Evolutionary conservation across 2,329 filamentous ascomycete species (phyloP), one percentile per base, ranked within the genome.

Genomic region (Diaporthe longicolla): DNA sequence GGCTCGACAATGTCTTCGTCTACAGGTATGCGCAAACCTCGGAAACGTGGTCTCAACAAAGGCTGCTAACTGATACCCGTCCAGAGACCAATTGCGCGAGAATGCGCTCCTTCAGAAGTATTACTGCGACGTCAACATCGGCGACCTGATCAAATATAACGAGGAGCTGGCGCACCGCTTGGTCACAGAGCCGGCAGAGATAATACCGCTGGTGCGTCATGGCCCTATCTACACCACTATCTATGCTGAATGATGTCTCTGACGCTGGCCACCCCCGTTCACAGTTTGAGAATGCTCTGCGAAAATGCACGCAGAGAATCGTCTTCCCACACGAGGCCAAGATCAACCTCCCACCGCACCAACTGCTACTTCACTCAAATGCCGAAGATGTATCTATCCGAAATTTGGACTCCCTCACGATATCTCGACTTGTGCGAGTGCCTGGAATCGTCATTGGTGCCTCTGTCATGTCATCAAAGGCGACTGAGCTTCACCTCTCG

Each of bases 391-490:
- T 95, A 40, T 97, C 96, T 0, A 98, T 99, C 79, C 93, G 97
- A 77, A 95, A 98, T 78, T 90, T 99, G 52, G 97, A 97, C 79
- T 97, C 97, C 11, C 93, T 94, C 76, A 96, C 95, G 76, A 97
- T 99, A 78, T 95, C 96, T 7, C 93, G 95, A 78, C 92, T 99
- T n/a, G 96, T 99, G 52, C 92, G 96, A 73, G 97, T 99, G 73
- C 97, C 97, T 0, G 97, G 97, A 68, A 99, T 99, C 77, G 95
- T 99, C 74, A 99, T 99, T 77, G 96, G 97, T 61, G 97, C 97
- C 61, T 98, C 96, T 0, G 97, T 97, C 24, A 93, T 98, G 83
- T 98, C 95, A 2, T 98, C 96, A 17, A 98, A 99, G 86, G 95
- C 97, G 7, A 98, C 95, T 9, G 88, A 92, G 35, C 88, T 99